phyloP scores from a whole-genome alignment of 2,329 filamentous ascomycete genomes.

The Ophiostoma ulmi region DNA sequence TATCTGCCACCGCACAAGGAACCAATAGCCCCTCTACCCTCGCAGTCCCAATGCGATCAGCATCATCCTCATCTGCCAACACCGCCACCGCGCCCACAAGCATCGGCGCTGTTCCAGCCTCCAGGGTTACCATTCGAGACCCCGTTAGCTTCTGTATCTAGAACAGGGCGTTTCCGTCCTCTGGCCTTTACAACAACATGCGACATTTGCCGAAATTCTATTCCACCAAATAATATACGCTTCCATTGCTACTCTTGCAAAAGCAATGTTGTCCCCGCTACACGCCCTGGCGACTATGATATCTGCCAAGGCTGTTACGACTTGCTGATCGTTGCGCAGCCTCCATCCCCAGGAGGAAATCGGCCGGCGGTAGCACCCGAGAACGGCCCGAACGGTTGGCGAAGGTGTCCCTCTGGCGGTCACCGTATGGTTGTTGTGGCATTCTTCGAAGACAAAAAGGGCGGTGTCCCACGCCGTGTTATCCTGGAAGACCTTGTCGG shows the following conservation, averaged over 20 bases:
- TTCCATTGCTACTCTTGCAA: constrained; percentile 78
- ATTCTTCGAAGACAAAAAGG: constrained; percentile 56
- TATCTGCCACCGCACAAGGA: constrained; percentile 43
- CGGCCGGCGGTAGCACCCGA: constrained; percentile 59
- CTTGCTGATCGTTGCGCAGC: constrained; percentile 35
- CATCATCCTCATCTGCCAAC: constrained; percentile 29
- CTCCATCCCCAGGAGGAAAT: neutral
- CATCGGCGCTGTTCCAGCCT: constrained; percentile 35
- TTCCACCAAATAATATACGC: constrained; percentile 62
- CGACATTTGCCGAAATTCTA: constrained; percentile 69
- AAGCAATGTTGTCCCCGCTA: constrained; percentile 43
- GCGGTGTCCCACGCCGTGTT: constrained; percentile 61
- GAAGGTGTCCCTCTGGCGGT: constrained; percentile 64
- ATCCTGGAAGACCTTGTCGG: constrained; percentile 72
- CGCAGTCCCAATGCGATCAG: constrained; percentile 4
- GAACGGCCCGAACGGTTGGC: constrained; percentile 77
- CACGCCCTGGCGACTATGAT: constrained; percentile 71
- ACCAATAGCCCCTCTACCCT: constrained; percentile 24
- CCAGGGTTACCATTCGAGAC: constrained; percentile 35
- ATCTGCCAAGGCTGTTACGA: constrained; percentile 77
- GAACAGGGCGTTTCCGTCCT: constrained; percentile 56
- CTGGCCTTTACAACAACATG: constrained; percentile 71
- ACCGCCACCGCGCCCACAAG: constrained; percentile 35
- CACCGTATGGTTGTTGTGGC: constrained; percentile 81
- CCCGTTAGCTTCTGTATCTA: constrained; percentile 38